Base-by-base conservation (phyloP, 352 stramenopile genomes). In the Globisporangium canariense region DNA sequence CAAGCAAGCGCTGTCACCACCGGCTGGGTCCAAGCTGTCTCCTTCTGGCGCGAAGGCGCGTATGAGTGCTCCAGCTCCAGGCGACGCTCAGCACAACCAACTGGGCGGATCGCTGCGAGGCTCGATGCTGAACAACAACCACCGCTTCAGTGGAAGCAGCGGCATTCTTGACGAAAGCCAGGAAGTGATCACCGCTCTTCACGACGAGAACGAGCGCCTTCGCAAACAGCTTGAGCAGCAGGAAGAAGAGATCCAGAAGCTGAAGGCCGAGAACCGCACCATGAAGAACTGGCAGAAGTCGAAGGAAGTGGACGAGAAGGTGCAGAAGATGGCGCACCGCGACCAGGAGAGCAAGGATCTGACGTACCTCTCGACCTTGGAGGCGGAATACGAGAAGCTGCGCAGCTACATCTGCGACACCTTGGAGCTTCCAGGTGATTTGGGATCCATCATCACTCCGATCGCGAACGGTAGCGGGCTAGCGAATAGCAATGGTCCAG, bases 261-360 rank as follows among this genome's bases (percentile, higher is more conserved):
- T 95, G 0, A 92, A 91, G 67, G 74, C 71, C 2, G 85, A 95
- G 49, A 92, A 91, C 32, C 80, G 87, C 30, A 91, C 74, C 11
- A 74, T 95, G 13, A 86, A 87, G 58, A 88, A 94, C 53, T 91
- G 84, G 83, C 86, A 94, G 60, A 83, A 95, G 64, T 91, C 81
- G 3, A 94, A 94, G 67, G 85, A 94, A 65, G 83, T 96, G 36
- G 85, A 90, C 25, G 87, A 96, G 46, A 90, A 94, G 38, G 87
- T 96, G 41, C 87, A 94, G 66, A 94, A 96, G 68, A 75, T 96
- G 45, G 85, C 83, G 1, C 77, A 93, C 46, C 85, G 85, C 22
- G 86, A 93, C 69, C 87, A 96, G 51, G 87, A 96, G 59, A 90
- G 75, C 66, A 94, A 93, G 65, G 84, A 94, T 36, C 49, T 94